Conservation (phyloP, 164 flowering plant genomes). For the Umbilicus rupestris region DNA sequence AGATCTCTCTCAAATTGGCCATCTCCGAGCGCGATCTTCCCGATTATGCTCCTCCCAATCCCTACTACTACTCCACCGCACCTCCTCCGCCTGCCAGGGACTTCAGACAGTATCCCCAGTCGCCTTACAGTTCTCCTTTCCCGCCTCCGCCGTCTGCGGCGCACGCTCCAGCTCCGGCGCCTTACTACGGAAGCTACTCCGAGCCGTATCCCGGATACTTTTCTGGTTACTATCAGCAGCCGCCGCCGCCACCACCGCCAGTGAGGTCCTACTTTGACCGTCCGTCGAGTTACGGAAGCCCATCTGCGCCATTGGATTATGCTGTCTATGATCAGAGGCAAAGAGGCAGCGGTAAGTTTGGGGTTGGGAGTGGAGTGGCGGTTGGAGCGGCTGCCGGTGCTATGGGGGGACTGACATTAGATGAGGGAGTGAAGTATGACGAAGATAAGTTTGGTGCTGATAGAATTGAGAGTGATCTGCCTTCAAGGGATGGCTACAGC, state of each 20-base stretch:
- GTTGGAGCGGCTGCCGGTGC: slow-evolving; percentile 63
- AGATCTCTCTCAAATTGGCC: slow-evolving; percentile 51
- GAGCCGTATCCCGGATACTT: no score
- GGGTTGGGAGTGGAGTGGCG: slow-evolving; percentile 46
- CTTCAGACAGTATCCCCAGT: slow-evolving; percentile 23
- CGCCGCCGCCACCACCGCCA: no score
- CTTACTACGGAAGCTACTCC: no score
- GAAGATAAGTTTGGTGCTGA: slow-evolving; percentile 49
- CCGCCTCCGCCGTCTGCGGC: slow-evolving; percentile 4
- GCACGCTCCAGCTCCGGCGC: no score
- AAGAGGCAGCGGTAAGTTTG: slow-evolving; percentile 19
- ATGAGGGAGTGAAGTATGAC: slow-evolving; percentile 60
- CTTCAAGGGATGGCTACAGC: slow-evolving; percentile 39
- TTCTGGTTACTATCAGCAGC: no score
- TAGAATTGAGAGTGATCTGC: slow-evolving; percentile 34
- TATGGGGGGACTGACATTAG: slow-evolving; percentile 55
- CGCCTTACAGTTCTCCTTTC: neutral
- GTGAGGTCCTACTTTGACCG: neutral
- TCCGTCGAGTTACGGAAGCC: slow-evolving; percentile 28
- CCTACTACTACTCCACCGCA: slow-evolving; percentile 39
- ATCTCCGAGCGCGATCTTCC: slow-evolving; percentile 46
- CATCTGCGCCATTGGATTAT: slow-evolving; percentile 71
- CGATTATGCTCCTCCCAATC: slow-evolving; percentile 54
- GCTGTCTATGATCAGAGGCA: slow-evolving; percentile 40
- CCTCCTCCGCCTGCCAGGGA: slow-evolving; percentile 26